phyloP scores from a whole-genome alignment of 352 stramenopile genomes.

The Stramenopiles sp. region DNA sequence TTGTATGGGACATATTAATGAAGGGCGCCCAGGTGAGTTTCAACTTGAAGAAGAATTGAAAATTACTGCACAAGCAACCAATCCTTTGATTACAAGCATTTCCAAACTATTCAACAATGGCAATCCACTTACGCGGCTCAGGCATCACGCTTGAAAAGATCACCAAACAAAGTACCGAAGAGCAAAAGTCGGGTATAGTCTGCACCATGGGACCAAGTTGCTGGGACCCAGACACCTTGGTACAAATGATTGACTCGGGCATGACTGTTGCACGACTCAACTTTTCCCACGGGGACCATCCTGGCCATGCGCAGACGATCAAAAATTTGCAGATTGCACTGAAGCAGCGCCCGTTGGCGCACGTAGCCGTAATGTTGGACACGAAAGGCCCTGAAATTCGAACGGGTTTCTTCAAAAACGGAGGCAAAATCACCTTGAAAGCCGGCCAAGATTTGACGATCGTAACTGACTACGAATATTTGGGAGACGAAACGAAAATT shows the following conservation, averaged over 20 bases:
- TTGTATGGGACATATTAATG: no score
- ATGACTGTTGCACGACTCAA: constrained; percentile 96
- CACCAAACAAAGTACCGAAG: not conserved
- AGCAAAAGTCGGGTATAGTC: constrained; percentile 32
- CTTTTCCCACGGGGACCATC: constrained; percentile 93
- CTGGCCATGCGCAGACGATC: constrained; percentile 45
- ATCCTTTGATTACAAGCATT: no score
- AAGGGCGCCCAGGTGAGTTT: no score
- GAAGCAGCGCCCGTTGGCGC: constrained; percentile 31
- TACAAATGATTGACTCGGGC: constrained; percentile 41
- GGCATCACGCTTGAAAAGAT: not conserved
- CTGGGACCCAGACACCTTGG: constrained; percentile 24
- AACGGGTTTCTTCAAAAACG: constrained; percentile 51
- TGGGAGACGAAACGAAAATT: constrained; percentile 58
- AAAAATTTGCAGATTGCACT: constrained; percentile 39
- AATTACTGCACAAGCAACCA: no score
- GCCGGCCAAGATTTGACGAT: constrained; percentile 52
- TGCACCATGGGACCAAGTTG: constrained; percentile 63
- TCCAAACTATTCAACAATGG: not conserved
- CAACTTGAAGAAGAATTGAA: no score
- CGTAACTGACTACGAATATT: constrained; percentile 59
- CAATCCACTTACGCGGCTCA: not conserved
- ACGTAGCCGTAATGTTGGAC: constrained; percentile 81
- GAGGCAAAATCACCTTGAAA: constrained; percentile 24
- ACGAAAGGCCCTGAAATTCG: constrained; percentile 88